These are phyloP conservation scores for Athelia sp. DNA, from an alignment of 1,284 basidiomycete genomes.

Conservation along the genomic window DNA sequence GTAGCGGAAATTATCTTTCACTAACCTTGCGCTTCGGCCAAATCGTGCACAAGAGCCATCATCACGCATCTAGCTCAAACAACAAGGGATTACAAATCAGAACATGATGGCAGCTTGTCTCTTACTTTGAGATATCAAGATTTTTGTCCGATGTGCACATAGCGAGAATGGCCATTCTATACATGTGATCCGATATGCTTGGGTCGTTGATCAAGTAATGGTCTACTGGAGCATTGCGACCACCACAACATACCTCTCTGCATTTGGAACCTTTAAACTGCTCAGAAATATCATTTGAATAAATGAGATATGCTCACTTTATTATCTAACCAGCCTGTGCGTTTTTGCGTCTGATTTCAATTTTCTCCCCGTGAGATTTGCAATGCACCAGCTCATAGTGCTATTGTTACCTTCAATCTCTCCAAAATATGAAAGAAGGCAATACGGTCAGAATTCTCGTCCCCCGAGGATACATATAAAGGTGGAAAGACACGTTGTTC, in stretches of 20 bases:
- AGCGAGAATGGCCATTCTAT: slow-evolving; percentile 90
- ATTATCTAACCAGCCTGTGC: slow-evolving; percentile 91
- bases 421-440: slow-evolving; percentile 90
- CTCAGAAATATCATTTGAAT: neutral
- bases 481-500: slow-evolving; percentile 42
- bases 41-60: slow-evolving; percentile 90
- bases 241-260: too few species aligned
- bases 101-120: too few species aligned
- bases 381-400: slow-evolving; percentile 1
- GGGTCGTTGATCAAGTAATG: too few species aligned
- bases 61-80: slow-evolving; percentile 70
- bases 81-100: slow-evolving; percentile 1
- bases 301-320: slow-evolving; percentile 42
- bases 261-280: slow-evolving; percentile 55
- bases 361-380: neutral
- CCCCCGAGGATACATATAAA: slow-evolving; percentile 50
- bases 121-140: slow-evolving; percentile 76
- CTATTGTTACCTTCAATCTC: slow-evolving; percentile 65
- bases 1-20: too few species aligned
- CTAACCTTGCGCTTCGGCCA: slow-evolving; percentile 89
- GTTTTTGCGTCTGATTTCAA: slow-evolving; percentile 82
- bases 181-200: slow-evolving; percentile 98
- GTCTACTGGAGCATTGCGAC: too few species aligned
- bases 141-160: slow-evolving; percentile 72
- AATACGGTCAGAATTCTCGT: slow-evolving; percentile 61